Evolutionary conservation across 1,284 basidiomycete genomes (phyloP).

Genomic region (Coniferiporia sulphurascens): DNA sequence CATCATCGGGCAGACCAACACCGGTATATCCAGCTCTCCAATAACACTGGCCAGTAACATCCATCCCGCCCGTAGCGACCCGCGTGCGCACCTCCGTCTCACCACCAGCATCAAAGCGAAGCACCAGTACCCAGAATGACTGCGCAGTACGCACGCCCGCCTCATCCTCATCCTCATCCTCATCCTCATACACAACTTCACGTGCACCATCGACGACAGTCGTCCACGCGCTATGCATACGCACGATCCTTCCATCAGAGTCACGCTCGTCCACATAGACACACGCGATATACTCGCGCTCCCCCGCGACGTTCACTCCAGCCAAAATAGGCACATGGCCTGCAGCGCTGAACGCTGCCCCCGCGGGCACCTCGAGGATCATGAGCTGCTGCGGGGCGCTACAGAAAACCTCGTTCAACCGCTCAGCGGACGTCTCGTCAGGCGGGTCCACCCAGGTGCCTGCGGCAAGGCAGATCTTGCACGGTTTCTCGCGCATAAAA

Average conservation of each 20-base stretch:
- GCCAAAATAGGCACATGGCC: background rate
- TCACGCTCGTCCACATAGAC: background rate
- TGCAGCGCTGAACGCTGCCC: background rate
- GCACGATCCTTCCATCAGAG: background rate
- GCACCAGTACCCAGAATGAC: conserved; percentile 5
- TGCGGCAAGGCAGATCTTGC: background rate
- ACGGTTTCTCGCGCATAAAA: background rate
- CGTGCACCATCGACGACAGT: background rate
- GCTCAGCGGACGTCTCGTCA: background rate
- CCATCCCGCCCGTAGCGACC: background rate
- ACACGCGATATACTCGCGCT: background rate
- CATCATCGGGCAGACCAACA: background rate
- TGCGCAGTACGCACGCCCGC: background rate
- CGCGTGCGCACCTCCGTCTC: background rate
- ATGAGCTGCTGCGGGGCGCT: background rate
- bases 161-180: background rate
- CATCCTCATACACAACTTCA: background rate
- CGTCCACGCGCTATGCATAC: background rate
- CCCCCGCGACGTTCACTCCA: background rate
- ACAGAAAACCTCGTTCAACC: background rate
- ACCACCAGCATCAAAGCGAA: background rate
- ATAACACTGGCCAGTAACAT: background rate
- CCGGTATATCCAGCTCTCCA: background rate
- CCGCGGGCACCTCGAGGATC: background rate
- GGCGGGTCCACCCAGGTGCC: background rate